Base-by-base conservation (phyloP, 2,329 filamentous ascomycete species). In the Diaporthe sp. region DNA sequence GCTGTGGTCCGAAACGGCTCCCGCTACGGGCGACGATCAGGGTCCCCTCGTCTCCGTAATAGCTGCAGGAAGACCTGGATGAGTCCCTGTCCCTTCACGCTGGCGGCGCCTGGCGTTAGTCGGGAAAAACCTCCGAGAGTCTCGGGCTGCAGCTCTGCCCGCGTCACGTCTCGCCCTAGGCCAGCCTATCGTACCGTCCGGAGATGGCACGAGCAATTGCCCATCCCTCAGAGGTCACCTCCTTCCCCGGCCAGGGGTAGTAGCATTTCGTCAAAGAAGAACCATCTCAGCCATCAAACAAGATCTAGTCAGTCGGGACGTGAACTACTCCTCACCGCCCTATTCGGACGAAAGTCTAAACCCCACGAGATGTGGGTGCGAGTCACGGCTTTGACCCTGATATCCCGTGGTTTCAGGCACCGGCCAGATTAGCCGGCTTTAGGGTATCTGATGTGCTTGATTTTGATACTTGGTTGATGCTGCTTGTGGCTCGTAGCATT, bases 21-120 rank as follows among this genome's bases (percentile, higher is more conserved):
- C 71, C 58, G 71, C 59, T 31, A n/a, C 57, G 58, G 46, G 70
- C 55, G 69, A 72, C 70, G 58, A 73, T 73, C 70, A 73, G 70
- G 70, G 70, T 73, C 70, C 49, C 39, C 46, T 44, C 49, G 70
- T 61, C 70, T 53, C n/a, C 37, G 46, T 57, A 65, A 9, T 55
- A 55, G 70, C 57, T 61, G 70, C 34, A 73, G 42, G 46, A 65
- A 31, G 31, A 13, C 37, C 51, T 22, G 55, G 51, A 12, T 19
- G 31, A 15, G 25, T 53, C 71, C 58, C 58, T 73, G 46, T 55
- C 39, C 34, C 34, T 53, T 55, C 17, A 55, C 65, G 49, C 8
- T 28, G 65, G 22, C 49, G 65, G 65, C 65, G 65, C 22, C 46
- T 69, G 65, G 65, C 49, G 46, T 55, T 69, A 55, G 65, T 53